phyloP scores from a whole-genome alignment of 2,329 filamentous ascomycete species.

The Colletotrichum eremochloae region DNA sequence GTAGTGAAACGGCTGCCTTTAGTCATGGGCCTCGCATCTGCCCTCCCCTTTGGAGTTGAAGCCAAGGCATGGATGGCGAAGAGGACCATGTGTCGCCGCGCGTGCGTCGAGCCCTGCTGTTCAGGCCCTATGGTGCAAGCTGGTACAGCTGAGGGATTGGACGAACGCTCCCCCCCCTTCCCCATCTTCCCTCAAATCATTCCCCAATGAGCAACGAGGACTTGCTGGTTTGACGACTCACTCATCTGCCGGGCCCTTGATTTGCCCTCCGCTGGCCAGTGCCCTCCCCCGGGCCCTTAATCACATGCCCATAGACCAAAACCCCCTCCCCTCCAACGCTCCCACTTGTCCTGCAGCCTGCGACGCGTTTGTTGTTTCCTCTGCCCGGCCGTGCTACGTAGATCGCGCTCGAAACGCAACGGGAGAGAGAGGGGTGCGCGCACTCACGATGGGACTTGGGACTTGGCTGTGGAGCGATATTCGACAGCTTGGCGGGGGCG shows the following conservation, averaged over 20 bases:
- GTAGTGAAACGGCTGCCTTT: slow-evolving; percentile 33
- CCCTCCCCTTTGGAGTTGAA: not conserved
- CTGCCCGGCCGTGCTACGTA: not conserved
- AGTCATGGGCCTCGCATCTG: slow-evolving; percentile 24
- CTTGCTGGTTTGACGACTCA: slow-evolving; percentile 6
- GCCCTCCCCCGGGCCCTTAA: slow-evolving; percentile 7
- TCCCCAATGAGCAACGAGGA: slow-evolving; percentile 31
- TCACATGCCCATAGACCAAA: slow-evolving; percentile 25
- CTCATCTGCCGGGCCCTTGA: not conserved
- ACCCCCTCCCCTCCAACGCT: not conserved
- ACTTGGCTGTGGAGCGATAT: not conserved
- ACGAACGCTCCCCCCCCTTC: slow-evolving; percentile 19
- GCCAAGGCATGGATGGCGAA: not conserved
- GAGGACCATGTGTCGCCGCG: not conserved
- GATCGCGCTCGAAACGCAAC: slow-evolving; percentile 10
- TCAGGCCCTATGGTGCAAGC: slow-evolving; percentile 26
- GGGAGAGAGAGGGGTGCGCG: no score
- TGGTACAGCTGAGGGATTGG: slow-evolving; percentile 22
- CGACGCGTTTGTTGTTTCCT: slow-evolving; percentile 24
- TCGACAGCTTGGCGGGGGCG: not conserved
- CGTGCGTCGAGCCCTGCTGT: not conserved
- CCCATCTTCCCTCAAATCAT: not conserved
- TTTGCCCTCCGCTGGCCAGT: slow-evolving; percentile 11
- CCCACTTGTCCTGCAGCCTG: slow-evolving; percentile 13
- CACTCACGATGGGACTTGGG: not conserved